phyloP scores from a whole-genome alignment of 1,139 yeast genomes.

The Hansenula lynferdii region DNA sequence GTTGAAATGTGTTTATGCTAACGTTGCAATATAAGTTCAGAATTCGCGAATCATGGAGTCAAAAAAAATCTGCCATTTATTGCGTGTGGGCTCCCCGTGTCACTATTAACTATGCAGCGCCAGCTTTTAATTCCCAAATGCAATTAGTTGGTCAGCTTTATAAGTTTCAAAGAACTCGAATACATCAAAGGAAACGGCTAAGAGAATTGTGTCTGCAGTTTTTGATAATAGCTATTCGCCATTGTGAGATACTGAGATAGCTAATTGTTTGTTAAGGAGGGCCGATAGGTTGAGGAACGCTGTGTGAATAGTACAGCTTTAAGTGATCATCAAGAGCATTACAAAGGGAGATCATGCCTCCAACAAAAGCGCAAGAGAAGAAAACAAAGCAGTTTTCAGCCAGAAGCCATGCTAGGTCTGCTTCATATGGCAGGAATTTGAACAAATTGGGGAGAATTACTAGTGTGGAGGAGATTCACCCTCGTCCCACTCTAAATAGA shows the following conservation, averaged over 20 bases:
- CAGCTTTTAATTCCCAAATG: too few relatives aligned
- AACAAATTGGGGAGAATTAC: conserved; percentile 19
- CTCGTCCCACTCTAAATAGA: conserved; percentile 16
- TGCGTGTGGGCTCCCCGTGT: neutral
- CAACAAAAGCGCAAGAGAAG: conserved; percentile 8
- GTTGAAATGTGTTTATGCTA: neutral
- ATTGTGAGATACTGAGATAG: too few relatives aligned
- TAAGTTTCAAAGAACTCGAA: too few relatives aligned
- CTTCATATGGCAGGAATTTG: conserved; percentile 21
- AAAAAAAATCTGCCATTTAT: neutral
- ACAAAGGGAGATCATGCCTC: conserved; percentile 5
- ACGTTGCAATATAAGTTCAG: neutral
- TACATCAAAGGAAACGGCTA: too few relatives aligned
- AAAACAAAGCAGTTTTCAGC: conserved; percentile 21
- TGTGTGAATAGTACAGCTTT: too few relatives aligned
- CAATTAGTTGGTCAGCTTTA: too few relatives aligned
- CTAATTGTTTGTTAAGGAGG: too few relatives aligned
- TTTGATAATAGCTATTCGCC: too few relatives aligned
- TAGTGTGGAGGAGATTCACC: conserved; percentile 13
- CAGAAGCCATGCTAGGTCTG: conserved; percentile 18
- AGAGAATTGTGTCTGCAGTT: too few relatives aligned
- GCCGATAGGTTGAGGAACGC: too few relatives aligned
- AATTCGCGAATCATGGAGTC: neutral
- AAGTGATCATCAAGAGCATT: too few relatives aligned
- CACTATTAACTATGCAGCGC: neutral